These are phyloP conservation scores for Suillus subluteus DNA, from an alignment of 768 basidiomycete genomes.

Conservation along the genomic window DNA sequence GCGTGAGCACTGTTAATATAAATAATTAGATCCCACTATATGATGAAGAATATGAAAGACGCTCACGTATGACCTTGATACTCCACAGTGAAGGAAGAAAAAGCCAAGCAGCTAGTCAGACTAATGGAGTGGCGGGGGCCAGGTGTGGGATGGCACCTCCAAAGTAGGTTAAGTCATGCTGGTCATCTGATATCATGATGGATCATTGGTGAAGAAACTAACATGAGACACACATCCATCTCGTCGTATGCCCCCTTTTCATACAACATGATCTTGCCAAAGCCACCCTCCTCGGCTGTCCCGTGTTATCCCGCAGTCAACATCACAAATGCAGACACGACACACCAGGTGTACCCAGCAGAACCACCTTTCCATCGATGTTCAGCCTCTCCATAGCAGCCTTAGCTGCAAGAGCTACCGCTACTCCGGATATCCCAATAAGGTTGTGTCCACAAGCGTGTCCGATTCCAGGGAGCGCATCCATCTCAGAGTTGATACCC, in stretches of 20 bases:
- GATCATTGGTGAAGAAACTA: slow-evolving; percentile 16
- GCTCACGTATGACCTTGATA: slow-evolving; percentile 69
- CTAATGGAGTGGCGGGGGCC: slow-evolving; percentile 67
- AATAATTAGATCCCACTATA: background rate
- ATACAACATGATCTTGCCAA: slow-evolving; percentile 66
- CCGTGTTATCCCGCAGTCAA: background rate
- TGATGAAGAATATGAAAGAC: background rate
- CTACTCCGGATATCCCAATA: slow-evolving; percentile 71
- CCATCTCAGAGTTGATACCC: slow-evolving; percentile 78
- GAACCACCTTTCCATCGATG: slow-evolving; percentile 62
- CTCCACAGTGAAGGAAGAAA: slow-evolving; percentile 57
- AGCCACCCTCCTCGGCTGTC: slow-evolving; percentile 73
- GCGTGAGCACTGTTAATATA: slow-evolving; percentile 59
- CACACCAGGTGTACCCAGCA: slow-evolving; percentile 74
- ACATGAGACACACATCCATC: slow-evolving; percentile 76
- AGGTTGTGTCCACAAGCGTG: slow-evolving; percentile 80
- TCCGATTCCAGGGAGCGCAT: slow-evolving; percentile 53
- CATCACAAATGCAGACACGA: background rate
- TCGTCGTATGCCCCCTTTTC: slow-evolving; percentile 68
- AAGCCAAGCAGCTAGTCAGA: slow-evolving; percentile 61
- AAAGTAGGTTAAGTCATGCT: background rate
- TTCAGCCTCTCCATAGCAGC: slow-evolving; percentile 58
- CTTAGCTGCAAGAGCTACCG: slow-evolving; percentile 64
- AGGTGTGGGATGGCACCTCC: slow-evolving; percentile 75
- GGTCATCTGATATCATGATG: background rate